Evolutionary conservation across 225 moss, liverwort and hornwort species (phyloP).

Genomic region (Sphagnum tenellum): DNA sequence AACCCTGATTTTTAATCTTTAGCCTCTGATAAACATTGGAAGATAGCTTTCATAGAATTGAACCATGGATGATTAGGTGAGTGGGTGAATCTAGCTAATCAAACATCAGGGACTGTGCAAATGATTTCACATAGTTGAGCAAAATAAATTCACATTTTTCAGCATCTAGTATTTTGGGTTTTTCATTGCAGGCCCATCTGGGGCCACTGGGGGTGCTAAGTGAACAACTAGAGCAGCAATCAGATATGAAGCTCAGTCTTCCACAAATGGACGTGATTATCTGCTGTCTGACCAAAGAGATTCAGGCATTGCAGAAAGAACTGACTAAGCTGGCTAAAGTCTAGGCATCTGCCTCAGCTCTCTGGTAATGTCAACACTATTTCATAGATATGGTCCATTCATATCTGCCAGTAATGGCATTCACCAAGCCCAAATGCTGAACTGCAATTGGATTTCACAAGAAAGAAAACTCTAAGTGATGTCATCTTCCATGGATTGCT

Average conservation of each 20-base stretch:
- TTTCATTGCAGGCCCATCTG: neutral
- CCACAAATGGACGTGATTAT: slow-evolving; percentile 3
- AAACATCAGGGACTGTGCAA: neutral
- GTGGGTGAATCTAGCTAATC: neutral
- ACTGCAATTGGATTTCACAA: too few relatives aligned
- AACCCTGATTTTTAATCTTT: too few relatives aligned
- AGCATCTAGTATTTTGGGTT: neutral
- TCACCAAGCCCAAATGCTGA: too few relatives aligned
- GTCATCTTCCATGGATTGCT: too few relatives aligned
- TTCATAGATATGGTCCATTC: too few relatives aligned
- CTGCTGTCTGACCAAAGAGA: slow-evolving; percentile 4
- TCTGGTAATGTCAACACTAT: too few relatives aligned
- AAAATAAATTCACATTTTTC: neutral
- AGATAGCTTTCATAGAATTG: neutral
- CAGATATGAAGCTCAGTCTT: slow-evolving; percentile 2
- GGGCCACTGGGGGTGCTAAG: slow-evolving; percentile 4
- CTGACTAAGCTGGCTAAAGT: slow-evolving; percentile 3
- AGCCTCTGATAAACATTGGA: neutral
- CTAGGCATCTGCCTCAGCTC: too few relatives aligned
- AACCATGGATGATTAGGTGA: neutral
- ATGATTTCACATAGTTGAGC: neutral
- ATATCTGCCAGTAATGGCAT: too few relatives aligned
- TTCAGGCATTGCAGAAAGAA: slow-evolving; percentile 4
- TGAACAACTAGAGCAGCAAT: slow-evolving; percentile 4
- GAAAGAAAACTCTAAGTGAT: too few relatives aligned